phyloP scores from a whole-genome alignment of 768 basidiomycete genomes.

The Gyrodon lividus region DNA sequence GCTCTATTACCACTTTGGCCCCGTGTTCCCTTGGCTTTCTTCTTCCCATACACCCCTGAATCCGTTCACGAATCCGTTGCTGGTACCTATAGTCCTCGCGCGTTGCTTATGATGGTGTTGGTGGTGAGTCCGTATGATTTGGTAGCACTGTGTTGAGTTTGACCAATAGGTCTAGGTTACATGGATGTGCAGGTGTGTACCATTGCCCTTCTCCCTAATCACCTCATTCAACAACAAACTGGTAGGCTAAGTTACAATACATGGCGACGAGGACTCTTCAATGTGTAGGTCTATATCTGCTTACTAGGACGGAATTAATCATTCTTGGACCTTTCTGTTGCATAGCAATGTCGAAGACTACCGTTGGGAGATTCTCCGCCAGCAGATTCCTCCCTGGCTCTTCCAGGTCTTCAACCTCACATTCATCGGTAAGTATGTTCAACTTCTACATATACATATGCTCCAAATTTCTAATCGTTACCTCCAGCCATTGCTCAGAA shows the following conservation, averaged over 20 bases:
- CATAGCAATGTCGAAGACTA: conserved; percentile 84
- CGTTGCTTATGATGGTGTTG: conserved; percentile 71
- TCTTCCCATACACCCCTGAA: conserved; percentile 59
- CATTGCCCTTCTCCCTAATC: not conserved
- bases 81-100: conserved; percentile 64
- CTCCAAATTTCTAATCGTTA: conserved; percentile 3
- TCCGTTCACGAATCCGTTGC: conserved; percentile 32
- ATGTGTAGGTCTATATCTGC: conserved; percentile 44
- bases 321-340: not conserved
- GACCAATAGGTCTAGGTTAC: conserved; percentile 29
- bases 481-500: conserved; percentile 69
- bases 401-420: conserved; percentile 61
- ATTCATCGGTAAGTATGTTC: conserved; percentile 58
- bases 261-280: conserved; percentile 78
- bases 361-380: conserved; percentile 80
- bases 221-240: conserved; percentile 26
- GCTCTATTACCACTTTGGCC: conserved; percentile 70
- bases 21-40: conserved; percentile 29
- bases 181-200: conserved; percentile 60
- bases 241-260: conserved; percentile 75
- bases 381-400: conserved; percentile 48
- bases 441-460: not conserved
- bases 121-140: conserved; percentile 41
- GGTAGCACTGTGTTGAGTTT: not conserved
- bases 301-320: not conserved